Percentiles rank a stretch among this genome's conserved stretches.
These are phyloP conservation scores for Aegilops sharonensis DNA, from an alignment of 176 grass and related monocot species.

Conservation along the genomic window DNA sequence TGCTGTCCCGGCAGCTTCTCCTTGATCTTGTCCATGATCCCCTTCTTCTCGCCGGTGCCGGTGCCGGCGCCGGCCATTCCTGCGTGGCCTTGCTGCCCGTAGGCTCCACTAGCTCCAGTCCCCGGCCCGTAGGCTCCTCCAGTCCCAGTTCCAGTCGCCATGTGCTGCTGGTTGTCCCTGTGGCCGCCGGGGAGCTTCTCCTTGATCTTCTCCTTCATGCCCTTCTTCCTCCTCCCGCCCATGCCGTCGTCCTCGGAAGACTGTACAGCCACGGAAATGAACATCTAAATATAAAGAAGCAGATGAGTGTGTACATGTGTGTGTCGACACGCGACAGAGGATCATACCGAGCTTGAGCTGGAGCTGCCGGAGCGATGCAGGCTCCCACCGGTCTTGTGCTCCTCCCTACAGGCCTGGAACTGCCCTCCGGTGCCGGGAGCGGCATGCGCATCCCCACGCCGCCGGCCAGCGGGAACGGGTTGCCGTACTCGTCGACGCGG, in stretches of 20 bases:
- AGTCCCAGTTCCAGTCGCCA: background rate
- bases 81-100: conserved; percentile 13
- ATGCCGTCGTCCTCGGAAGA: conserved; percentile 62
- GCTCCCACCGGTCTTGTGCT: conserved; percentile 21
- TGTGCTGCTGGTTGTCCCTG: conserved; percentile 7
- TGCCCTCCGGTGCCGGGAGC: conserved; percentile 17
- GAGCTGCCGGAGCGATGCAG: conserved; percentile 60
- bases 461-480: background rate
- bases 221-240: conserved; percentile 67
- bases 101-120: background rate
- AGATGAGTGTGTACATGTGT: too few relatives aligned
- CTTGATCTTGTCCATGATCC: conserved; percentile 13
- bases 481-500: conserved; percentile 33
- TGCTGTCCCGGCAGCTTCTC: conserved; percentile 29
- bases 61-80: background rate
- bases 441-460: background rate
- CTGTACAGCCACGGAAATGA: background rate
- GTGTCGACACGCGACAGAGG: background rate
- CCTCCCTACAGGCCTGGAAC: conserved; percentile 12
- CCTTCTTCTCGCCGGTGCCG: conserved; percentile 8
- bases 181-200: conserved; percentile 52
- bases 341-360: conserved; percentile 57
- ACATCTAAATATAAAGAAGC: background rate
- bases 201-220: conserved; percentile 76
- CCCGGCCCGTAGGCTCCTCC: conserved; percentile 3